These are phyloP conservation scores for Geotrichum fermentans DNA, from an alignment of 1,139 yeast species.

Conservation along the genomic window DNA sequence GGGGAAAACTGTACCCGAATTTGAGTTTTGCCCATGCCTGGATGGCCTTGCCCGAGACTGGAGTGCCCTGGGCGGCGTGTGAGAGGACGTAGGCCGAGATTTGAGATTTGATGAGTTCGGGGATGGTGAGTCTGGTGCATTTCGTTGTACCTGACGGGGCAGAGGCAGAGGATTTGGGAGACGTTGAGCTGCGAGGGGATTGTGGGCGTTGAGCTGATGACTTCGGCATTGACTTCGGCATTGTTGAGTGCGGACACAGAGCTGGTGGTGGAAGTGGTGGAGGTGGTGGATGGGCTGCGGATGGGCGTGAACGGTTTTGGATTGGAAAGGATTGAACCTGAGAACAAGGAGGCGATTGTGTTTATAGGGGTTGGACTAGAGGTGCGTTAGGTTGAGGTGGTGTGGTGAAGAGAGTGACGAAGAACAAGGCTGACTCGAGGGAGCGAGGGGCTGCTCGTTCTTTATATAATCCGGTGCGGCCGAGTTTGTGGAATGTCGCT, in stretches of 20 bases:
- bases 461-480: too few species aligned
- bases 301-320: too few species aligned
- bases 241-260: neutral
- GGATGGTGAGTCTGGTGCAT: constrained; percentile 8
- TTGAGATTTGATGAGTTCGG: constrained; percentile 7
- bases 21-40: constrained; percentile 12
- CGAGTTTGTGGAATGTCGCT: too few species aligned
- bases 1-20: constrained; percentile 10
- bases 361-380: too few species aligned
- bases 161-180: neutral
- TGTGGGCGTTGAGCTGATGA: neutral
- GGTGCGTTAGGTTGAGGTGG: too few species aligned
- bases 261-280: neutral
- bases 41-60: constrained; percentile 13
- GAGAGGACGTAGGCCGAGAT: constrained; percentile 5
- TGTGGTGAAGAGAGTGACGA: too few species aligned
- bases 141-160: neutral
- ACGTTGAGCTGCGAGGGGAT: too few species aligned
- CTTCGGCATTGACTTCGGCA: neutral
- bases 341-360: too few species aligned
- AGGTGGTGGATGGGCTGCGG: neutral
- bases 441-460: too few species aligned
- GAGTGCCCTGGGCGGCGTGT: neutral
- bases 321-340: too few species aligned
- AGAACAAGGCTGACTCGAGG: too few species aligned